A percentile compares a stretch with the other conserved stretches of the same genome.
Conservation (phyloP, 495 filamentous ascomycete genomes). For the Tuber microsphaerosporum region DNA sequence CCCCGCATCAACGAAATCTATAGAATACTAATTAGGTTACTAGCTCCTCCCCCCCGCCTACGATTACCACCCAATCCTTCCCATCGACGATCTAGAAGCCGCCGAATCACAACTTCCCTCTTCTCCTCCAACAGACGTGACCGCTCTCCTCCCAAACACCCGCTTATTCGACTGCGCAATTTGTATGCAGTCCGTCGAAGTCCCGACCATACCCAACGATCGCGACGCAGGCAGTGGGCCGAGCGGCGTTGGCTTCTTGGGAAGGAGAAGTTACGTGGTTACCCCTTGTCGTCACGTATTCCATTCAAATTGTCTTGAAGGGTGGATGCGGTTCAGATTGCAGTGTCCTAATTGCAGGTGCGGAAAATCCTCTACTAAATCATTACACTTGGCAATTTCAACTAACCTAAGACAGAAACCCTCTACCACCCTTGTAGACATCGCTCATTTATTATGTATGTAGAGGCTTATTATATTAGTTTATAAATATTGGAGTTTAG, state of each 20-base stretch:
- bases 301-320: constrained; percentile 85
- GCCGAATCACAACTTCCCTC: constrained; percentile 41
- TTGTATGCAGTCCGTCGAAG: constrained; percentile 83
- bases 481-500: background rate
- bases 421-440: constrained; percentile 28
- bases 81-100: constrained; percentile 74
- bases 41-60: constrained; percentile 61
- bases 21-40: constrained; percentile 51
- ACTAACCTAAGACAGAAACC: constrained; percentile 17
- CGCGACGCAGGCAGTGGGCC: constrained; percentile 48
- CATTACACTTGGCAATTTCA: background rate
- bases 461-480: background rate
- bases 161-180: constrained; percentile 83
- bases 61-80: constrained; percentile 87
- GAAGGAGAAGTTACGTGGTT: constrained; percentile 83
- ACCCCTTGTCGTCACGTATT: constrained; percentile 96
- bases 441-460: background rate
- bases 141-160: constrained; percentile 41
- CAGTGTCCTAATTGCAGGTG: constrained; percentile 96
- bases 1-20: constrained; percentile 49
- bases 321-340: constrained; percentile 87
- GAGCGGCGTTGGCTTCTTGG: constrained; percentile 63
- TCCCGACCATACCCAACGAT: constrained; percentile 62
- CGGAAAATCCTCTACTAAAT: constrained; percentile 16
- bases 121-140: constrained; percentile 6